Evolutionary conservation across 1,284 basidiomycete genomes (phyloP).

Genomic region (Grifola frondosa): DNA sequence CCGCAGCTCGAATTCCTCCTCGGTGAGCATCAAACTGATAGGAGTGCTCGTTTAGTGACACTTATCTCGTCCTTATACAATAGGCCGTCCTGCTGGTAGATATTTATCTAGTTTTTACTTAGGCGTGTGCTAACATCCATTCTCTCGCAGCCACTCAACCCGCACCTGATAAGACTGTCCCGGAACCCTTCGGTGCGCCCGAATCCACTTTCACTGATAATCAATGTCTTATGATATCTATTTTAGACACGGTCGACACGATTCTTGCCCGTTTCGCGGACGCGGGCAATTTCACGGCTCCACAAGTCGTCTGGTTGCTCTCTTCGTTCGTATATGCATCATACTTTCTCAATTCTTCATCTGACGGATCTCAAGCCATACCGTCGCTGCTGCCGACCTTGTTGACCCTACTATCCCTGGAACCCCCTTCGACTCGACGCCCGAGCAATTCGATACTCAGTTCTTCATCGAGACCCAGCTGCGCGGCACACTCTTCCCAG

Average conservation of each 20-base stretch:
- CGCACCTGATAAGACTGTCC: constrained; percentile 38
- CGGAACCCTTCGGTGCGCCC: constrained; percentile 36
- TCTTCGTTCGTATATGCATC: constrained; percentile 24
- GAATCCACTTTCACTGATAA: neutral
- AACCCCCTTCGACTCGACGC: constrained; percentile 42
- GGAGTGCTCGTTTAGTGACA: neutral
- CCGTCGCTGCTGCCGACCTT: constrained; percentile 37
- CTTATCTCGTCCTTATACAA: neutral
- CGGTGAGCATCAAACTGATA: constrained; percentile 33
- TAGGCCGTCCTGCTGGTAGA: constrained; percentile 3
- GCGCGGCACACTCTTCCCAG: constrained; percentile 33
- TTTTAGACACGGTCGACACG: constrained; percentile 33
- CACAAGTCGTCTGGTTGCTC: constrained; percentile 43
- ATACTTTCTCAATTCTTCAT: neutral
- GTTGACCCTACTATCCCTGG: constrained; percentile 25
- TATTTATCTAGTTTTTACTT: neutral
- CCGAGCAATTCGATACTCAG: constrained; percentile 38
- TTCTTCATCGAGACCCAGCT: constrained; percentile 41
- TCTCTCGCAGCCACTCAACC: constrained; percentile 17
- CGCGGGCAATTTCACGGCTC: constrained; percentile 32
- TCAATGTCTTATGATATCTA: too few relatives aligned
- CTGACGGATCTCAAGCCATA: constrained; percentile 27
- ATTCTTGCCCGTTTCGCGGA: constrained; percentile 42
- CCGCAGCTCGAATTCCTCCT: constrained; percentile 39
- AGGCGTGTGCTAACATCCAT: neutral